Percentiles rank a stretch among this genome's conserved stretches.
phyloP scores from a whole-genome alignment of 768 basidiomycete species.

The Pleurotus platypus region DNA sequence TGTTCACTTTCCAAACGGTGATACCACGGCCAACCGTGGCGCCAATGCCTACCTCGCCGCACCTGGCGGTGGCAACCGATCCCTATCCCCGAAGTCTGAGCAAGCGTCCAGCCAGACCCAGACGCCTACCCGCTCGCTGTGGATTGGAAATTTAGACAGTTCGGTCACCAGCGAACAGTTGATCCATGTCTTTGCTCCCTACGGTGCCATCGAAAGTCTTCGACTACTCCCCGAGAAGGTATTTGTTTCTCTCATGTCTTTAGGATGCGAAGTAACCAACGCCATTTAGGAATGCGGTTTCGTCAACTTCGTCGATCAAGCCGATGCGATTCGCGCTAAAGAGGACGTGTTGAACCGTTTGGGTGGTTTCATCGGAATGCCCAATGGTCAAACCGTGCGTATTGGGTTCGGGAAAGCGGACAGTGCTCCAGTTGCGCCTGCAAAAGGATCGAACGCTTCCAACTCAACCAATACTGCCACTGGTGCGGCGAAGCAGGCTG shows the following conservation, averaged over 20 bases:
- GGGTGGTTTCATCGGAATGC: conserved; percentile 91
- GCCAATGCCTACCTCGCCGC: conserved; percentile 66
- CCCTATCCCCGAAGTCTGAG: conserved; percentile 83
- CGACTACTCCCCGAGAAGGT: conserved; percentile 97
- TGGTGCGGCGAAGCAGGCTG: conserved; percentile 40
- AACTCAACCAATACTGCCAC: conserved; percentile 60
- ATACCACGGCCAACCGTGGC: conserved; percentile 46
- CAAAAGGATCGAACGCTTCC: conserved; percentile 62
- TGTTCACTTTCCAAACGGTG: conserved; percentile 71
- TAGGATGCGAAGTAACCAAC: not conserved
- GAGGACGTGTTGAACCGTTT: conserved; percentile 96
- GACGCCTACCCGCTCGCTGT: conserved; percentile 91
- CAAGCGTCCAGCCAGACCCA: conserved; percentile 72
- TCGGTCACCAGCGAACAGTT: conserved; percentile 93
- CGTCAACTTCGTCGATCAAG: conserved; percentile 95
- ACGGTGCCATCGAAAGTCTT: conserved; percentile 95
- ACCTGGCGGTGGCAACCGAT: conserved; percentile 64
- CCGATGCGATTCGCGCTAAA: conserved; percentile 95
- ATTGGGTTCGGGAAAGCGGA: conserved; percentile 99
- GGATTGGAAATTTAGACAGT: conserved; percentile 98
- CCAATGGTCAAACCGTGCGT: conserved; percentile 92
- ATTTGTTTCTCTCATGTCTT: conserved; percentile 7
- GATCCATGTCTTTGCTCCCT: conserved; percentile 92
- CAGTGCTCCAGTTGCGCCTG: conserved; percentile 88
- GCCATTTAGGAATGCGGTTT: conserved; percentile 88